Conservation (phyloP, 176 grass and related monocot genomes). For the Puccinellia tenuiflora region DNA sequence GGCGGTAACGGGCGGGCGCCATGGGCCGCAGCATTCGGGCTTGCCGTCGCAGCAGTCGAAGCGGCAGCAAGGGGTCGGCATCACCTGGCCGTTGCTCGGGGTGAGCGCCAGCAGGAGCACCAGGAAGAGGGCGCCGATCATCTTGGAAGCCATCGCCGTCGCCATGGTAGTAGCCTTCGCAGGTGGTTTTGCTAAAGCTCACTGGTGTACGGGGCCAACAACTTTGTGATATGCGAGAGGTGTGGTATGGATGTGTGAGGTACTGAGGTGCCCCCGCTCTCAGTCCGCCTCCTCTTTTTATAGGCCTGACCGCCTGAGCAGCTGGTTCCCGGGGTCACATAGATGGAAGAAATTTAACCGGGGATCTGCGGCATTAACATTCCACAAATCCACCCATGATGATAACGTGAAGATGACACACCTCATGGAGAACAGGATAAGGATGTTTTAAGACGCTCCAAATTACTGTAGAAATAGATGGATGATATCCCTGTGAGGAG, state of each 20-base stretch:
- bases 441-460: not conserved
- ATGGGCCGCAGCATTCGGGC: slow-evolving; percentile 26
- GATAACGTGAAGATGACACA: not conserved
- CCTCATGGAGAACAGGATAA: not conserved
- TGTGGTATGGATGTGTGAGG: not conserved
- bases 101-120: slow-evolving; percentile 35
- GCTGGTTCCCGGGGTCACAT: not conserved
- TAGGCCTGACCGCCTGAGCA: not conserved
- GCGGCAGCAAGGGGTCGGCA: slow-evolving; percentile 38
- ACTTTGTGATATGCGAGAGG: not conserved
- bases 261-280: not conserved
- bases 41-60: slow-evolving; percentile 45
- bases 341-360: not conserved
- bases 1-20: not conserved
- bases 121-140: not conserved
- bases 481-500: too few species aligned
- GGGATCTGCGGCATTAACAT: not conserved
- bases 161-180: not conserved
- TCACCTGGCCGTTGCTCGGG: slow-evolving; percentile 26
- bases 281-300: not conserved
- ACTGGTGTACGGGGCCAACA: not conserved
- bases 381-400: not conserved
- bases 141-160: slow-evolving; percentile 14
- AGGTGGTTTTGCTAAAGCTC: not conserved
- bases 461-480: not conserved